A percentile compares a stretch with the other conserved stretches of the same genome.
Conservation (phyloP, 495 filamentous ascomycete genomes). For the Aspergillus baeticus region DNA sequence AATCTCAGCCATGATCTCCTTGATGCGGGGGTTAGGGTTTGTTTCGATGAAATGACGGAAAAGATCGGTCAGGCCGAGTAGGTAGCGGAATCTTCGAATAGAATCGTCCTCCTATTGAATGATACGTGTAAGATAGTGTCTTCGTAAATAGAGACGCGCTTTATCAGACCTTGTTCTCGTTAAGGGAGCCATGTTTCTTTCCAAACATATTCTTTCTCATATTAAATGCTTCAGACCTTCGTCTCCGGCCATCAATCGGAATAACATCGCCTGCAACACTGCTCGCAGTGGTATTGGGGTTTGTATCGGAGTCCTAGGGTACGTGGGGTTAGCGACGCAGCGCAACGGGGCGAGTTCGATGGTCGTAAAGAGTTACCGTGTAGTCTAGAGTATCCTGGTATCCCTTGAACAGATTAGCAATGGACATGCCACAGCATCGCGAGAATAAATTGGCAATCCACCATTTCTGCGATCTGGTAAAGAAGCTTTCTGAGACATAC, state of each 20-base stretch:
- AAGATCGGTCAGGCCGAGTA: conserved; percentile 92
- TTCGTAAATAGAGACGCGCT: background rate
- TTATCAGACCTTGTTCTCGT: conserved; percentile 78
- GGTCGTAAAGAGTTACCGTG: conserved; percentile 46
- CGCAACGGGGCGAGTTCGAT: background rate
- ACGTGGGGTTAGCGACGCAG: conserved; percentile 10
- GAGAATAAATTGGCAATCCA: background rate
- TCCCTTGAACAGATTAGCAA: conserved; percentile 43
- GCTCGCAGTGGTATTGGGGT: conserved; percentile 87
- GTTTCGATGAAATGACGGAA: conserved; percentile 99
- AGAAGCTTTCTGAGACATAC: conserved; percentile 30
- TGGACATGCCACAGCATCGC: background rate
- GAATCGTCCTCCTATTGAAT: conserved; percentile 83
- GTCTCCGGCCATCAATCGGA: conserved; percentile 73
- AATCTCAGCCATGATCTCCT: conserved; percentile 89
- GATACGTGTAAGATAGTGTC: conserved; percentile 6
- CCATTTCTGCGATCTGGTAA: background rate
- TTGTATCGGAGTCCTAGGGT: conserved; percentile 78
- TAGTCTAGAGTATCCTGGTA: conserved; percentile 82
- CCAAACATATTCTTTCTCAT: conserved; percentile 87
- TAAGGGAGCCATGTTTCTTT: conserved; percentile 88
- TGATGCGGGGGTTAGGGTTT: conserved; percentile 88
- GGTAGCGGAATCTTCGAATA: conserved; percentile 90
- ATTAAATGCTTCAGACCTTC: conserved; percentile 79
- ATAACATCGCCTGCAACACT: conserved; percentile 73